A percentile compares a stretch with the other conserved stretches of the same genome.
Conservation (phyloP, 495 filamentous ascomycete genomes). For the Penicillium egyptiacum region DNA sequence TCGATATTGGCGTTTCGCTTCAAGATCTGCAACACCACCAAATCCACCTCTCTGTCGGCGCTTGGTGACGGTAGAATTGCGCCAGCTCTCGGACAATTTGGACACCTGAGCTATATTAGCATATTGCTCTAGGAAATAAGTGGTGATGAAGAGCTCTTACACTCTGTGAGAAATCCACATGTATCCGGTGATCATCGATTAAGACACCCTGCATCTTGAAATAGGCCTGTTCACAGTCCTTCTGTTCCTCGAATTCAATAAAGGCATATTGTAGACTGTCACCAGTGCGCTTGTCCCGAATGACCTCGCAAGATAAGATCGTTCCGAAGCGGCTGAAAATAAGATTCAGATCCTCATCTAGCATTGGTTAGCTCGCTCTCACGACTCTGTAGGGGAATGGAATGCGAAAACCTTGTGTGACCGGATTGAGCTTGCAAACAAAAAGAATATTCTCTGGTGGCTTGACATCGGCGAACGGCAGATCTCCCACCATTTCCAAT, state of each 20-base stretch:
- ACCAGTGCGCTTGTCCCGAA: slow-evolving; percentile 88
- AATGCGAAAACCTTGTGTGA: slow-evolving; percentile 65
- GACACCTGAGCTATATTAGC: slow-evolving; percentile 56
- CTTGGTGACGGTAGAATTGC: slow-evolving; percentile 82
- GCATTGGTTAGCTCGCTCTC: slow-evolving; percentile 9
- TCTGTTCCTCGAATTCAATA: slow-evolving; percentile 91
- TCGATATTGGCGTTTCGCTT: slow-evolving; percentile 89
- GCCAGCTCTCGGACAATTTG: slow-evolving; percentile 87
- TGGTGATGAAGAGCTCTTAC: slow-evolving; percentile 47
- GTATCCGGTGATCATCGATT: slow-evolving; percentile 96
- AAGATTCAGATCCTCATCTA: slow-evolving; percentile 87
- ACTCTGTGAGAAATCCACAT: slow-evolving; percentile 98
- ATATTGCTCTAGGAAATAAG: not conserved
- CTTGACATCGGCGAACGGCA: slow-evolving; percentile 97
- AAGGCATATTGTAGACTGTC: slow-evolving; percentile 98
- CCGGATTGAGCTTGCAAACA: slow-evolving; percentile 97
- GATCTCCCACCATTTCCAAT: slow-evolving; percentile 95
- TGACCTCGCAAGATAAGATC: slow-evolving; percentile 94
- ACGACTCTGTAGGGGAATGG: not conserved
- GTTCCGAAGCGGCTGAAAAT: slow-evolving; percentile 97
- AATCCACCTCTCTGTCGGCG: slow-evolving; percentile 76
- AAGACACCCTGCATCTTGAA: slow-evolving; percentile 97
- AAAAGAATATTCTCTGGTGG: slow-evolving; percentile 97
- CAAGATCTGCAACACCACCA: slow-evolving; percentile 80
- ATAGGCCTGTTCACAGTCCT: slow-evolving; percentile 92